Evolutionary conservation across 108 stramenopile genomes (phyloP), one percentile per base, ranked within the genome.

Genomic region (Chaetoceros tenuissimus): DNA sequence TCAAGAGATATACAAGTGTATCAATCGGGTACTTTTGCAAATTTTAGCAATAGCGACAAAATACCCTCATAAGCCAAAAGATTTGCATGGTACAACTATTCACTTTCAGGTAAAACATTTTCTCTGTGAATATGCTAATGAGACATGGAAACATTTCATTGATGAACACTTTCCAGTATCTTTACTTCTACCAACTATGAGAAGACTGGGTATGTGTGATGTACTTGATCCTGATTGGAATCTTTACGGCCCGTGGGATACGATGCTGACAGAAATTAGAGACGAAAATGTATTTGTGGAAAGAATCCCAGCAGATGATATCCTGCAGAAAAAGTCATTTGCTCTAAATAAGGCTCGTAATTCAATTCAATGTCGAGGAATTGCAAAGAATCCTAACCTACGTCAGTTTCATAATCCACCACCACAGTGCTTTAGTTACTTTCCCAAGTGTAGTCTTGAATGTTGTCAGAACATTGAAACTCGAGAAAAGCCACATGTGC

Each of bases 121-220:
- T 34, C 56, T 72, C 43, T 53, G 54, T 19, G 43, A 31, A 23
- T 55, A 60, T 23, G 57, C 71, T 2, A 48, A 60, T 0, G 66
- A 72, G 27, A 56, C 66, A 24, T 72, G 71, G 71, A 53, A 67
- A 26, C 59, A 52, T 20, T 31, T 65, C 3, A 65, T 65, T 43
- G 64, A 72, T 16, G 59, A 59, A 31, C 47, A 48, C 2, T 65
- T 72, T 28, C 50, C 62, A 1, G 21, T 62, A 46, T 53, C 59
- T 1, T 3, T 16, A 25, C 54, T 68, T n/a, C 21, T 75, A 1
- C 74, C 74, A 24, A 51, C 28, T 7, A 44, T 75, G 49, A 44
- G 74, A 24, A 46, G 58, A 20, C 57, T 63, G 17, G 74, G 64
- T 46, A 75, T 75, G 74, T 10, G 69, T 44, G 69, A 75, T 46